Evolutionary conservation across 2,329 filamentous ascomycete species (phyloP).

Genomic region (Alternaria brassicae): DNA sequence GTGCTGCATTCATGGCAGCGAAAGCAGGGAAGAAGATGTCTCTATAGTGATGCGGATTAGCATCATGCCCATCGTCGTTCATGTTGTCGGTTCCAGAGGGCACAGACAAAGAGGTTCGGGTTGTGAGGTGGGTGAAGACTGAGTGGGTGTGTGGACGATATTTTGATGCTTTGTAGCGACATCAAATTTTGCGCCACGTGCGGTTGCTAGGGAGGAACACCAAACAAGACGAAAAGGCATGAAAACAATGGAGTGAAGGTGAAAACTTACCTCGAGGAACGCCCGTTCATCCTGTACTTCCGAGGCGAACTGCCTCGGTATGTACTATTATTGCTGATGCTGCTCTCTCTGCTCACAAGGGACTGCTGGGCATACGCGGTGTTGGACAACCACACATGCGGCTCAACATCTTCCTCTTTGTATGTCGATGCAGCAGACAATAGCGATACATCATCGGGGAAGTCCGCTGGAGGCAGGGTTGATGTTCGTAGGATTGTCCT

Average conservation of each 20-base stretch:
- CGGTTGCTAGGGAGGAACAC: slow-evolving; percentile 19
- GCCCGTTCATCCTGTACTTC: slow-evolving; percentile 1
- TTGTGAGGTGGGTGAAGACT: background rate
- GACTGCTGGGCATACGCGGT: background rate
- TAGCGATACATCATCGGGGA: background rate
- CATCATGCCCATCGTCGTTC: background rate
- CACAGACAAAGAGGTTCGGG: background rate
- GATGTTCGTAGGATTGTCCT: background rate
- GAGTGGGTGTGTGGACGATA: slow-evolving; percentile 5
- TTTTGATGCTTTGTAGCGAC: slow-evolving; percentile 7
- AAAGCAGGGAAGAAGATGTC: background rate
- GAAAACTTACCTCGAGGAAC: background rate
- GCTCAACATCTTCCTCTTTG: slow-evolving; percentile 1
- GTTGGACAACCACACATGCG: background rate
- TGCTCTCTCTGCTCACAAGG: background rate
- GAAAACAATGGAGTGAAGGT: background rate
- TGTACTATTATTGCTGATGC: background rate
- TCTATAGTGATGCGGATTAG: background rate
- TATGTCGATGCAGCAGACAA: background rate
- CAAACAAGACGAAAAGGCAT: slow-evolving; percentile 21
- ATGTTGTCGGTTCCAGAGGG: background rate
- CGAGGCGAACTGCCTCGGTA: slow-evolving; percentile 10
- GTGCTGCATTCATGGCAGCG: background rate
- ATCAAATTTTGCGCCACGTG: slow-evolving; percentile 4
- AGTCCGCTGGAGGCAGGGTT: background rate